Base-by-base conservation (phyloP, 2,329 filamentous ascomycete species). In the Ceratocystis albifundus region DNA sequence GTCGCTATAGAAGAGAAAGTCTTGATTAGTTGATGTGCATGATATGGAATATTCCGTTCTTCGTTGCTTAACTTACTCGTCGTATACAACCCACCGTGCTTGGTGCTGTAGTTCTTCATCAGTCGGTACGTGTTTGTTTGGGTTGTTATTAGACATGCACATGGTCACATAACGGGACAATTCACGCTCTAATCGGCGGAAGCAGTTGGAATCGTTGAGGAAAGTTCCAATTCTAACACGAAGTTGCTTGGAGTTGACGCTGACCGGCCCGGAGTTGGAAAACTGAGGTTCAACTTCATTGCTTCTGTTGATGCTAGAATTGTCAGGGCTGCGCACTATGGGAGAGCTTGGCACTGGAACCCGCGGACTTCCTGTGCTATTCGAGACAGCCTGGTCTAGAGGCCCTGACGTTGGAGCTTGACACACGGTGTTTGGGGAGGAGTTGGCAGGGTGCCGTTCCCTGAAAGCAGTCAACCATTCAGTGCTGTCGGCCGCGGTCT, bases 31-130 rank as follows among this genome's bases (percentile, higher is more conserved):
- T 25, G 32, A 6, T 10, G 55, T 41, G 36, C 36, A 41, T 41
- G 12, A 41, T 4, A 36, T 20, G 8, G 7, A 8, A 59, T 36
- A 59, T n/a, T 36, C 8, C 4, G 8, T 20, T 59, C 55, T 36
- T 4, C 2, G 20, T 36, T 59, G 8, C 25, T 36, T 36, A 3
- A 77, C 81, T 74, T 74, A 84, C 79, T 84, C 82, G 66, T 86
- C 82, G 67, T 84, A 86, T 0, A 85, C 74, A 45, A 86, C 79
- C 81, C 82, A 86, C 20, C 84, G 79, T 1, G 84, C 82, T 71
- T 86, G 84, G 69, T 84, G 80, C 71, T 84, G 81, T n/a, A 87
- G 74, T 71, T 86, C 84, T n/a, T 81, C 78, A 69, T 86, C 84
- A 0, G 78, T 80, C 0, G 80, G 84, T n/a, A 81, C 74, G 67